phyloP scores from a whole-genome alignment of 257 asterid genomes.

The Nicotiana otophora region DNA sequence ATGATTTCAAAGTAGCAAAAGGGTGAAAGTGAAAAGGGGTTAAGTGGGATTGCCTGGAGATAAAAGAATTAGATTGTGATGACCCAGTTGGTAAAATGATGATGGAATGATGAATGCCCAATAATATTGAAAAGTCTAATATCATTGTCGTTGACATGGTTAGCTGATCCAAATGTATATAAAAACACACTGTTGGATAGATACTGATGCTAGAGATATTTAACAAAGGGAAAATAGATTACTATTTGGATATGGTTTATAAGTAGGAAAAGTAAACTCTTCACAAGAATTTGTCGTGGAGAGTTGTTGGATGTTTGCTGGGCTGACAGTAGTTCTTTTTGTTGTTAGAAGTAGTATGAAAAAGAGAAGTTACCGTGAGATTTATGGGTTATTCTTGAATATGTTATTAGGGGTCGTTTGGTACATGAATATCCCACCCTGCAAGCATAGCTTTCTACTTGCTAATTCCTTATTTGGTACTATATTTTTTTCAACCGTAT shows the following conservation, averaged over 20 bases:
- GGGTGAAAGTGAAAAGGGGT: neutral
- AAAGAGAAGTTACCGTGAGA: neutral
- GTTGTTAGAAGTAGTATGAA: neutral
- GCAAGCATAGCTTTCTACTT: no score
- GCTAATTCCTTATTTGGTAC: no score
- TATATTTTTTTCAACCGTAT: no score
- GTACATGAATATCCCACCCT: no score
- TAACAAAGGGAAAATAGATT: neutral
- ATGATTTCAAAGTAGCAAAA: neutral
- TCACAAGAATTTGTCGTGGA: neutral
- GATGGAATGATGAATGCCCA: neutral
- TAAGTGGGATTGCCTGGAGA: neutral
- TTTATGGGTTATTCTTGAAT: neutral
- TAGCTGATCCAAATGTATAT: neutral
- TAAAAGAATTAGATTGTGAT: neutral
- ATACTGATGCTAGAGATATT: neutral
- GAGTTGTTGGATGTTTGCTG: neutral
- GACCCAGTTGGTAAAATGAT: neutral
- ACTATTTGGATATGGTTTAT: neutral
- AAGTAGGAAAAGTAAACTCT: neutral
- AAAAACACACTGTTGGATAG: neutral
- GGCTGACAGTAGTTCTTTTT: no score
- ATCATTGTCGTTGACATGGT: slow-evolving; percentile 5
- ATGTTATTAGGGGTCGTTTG: neutral
- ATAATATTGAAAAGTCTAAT: neutral